A percentile compares a stretch with the other conserved stretches of the same genome.
Conservation (phyloP, 352 stramenopile species). For the Phytophthora nicotianae region DNA sequence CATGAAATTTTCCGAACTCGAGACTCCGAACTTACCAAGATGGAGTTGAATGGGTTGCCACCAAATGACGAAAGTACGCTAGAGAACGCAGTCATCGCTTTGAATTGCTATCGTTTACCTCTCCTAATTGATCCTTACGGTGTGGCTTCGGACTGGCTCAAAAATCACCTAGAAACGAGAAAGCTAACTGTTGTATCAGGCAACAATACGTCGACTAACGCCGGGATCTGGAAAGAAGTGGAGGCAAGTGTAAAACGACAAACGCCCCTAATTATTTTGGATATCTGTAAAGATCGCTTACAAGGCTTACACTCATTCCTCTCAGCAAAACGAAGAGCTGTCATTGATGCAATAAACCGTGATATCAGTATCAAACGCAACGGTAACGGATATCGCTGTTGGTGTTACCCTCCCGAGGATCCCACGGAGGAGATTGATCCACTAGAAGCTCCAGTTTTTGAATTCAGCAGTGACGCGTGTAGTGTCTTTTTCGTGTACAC, state of each 20-base stretch:
- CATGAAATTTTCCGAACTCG: slow-evolving; percentile 46
- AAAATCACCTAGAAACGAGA: slow-evolving; percentile 30
- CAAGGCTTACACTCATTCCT: slow-evolving; percentile 46
- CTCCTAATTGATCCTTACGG: slow-evolving; percentile 67
- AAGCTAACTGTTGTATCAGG: slow-evolving; percentile 18
- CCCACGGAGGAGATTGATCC: neutral
- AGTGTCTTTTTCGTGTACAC: slow-evolving; percentile 60
- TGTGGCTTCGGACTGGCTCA: slow-evolving; percentile 61
- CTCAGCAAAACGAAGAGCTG: slow-evolving; percentile 44
- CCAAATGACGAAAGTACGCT: slow-evolving; percentile 38
- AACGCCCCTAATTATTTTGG: slow-evolving; percentile 43
- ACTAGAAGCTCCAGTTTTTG: slow-evolving; percentile 12
- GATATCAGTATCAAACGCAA: slow-evolving; percentile 31
- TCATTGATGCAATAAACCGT: slow-evolving; percentile 57
- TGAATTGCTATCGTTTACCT: slow-evolving; percentile 51
- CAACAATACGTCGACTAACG: slow-evolving; percentile 12
- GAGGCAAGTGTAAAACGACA: slow-evolving; percentile 45
- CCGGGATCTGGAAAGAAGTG: slow-evolving; percentile 50
- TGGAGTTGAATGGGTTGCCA: slow-evolving; percentile 51
- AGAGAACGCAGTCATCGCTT: slow-evolving; percentile 52
- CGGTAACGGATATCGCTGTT: slow-evolving; percentile 37
- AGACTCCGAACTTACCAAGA: slow-evolving; percentile 38
- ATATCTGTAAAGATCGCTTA: slow-evolving; percentile 41
- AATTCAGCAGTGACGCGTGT: slow-evolving; percentile 53
- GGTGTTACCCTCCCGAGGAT: slow-evolving; percentile 36